A percentile compares a stretch with the other conserved stretches of the same genome.
Conservation (phyloP, 1,284 basidiomycete species). For the Pseudozyma tsukubaensis region DNA sequence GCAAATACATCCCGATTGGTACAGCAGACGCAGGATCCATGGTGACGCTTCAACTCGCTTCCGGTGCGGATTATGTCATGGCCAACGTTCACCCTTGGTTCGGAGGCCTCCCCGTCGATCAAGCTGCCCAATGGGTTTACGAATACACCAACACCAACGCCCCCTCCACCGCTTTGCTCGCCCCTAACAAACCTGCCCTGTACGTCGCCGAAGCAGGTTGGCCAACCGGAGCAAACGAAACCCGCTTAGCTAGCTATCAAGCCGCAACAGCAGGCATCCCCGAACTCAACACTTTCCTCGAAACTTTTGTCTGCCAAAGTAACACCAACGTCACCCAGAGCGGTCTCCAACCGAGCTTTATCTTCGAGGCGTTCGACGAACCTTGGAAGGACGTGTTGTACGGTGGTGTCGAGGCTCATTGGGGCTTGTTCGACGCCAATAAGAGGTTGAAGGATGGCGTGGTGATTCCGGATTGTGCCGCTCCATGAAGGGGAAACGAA, state of each 20-base stretch:
- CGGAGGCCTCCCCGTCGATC: conserved; percentile 76
- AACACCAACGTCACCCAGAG: conserved; percentile 84
- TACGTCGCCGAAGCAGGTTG: conserved; percentile 94
- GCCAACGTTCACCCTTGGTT: conserved; percentile 84
- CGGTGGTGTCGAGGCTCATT: conserved; percentile 83
- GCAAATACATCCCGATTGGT: conserved; percentile 78
- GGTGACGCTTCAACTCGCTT: conserved; percentile 78
- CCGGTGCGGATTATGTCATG: conserved; percentile 76
- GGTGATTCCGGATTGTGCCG: conserved; percentile 71
- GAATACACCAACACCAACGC: conserved; percentile 77
- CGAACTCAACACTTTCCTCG: conserved; percentile 74
- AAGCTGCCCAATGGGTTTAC: conserved; percentile 78
- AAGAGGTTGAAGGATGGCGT: conserved; percentile 62
- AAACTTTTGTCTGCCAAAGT: conserved; percentile 87
- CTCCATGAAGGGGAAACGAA: conserved; percentile 30
- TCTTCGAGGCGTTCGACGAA: conserved; percentile 81
- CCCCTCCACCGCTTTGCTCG: conserved; percentile 61
- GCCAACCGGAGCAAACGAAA: conserved; percentile 76
- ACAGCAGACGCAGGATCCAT: conserved; percentile 85
- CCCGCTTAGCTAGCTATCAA: conserved; percentile 30
- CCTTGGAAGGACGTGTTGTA: conserved; percentile 81
- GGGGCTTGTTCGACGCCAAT: conserved; percentile 50
- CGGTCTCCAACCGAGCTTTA: conserved; percentile 53
- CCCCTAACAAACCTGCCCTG: conserved; percentile 75
- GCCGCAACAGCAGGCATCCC: conserved; percentile 47